Base-by-base conservation (phyloP, 805 yeast genomes). In the Groenewaldozyma salmanticensis region DNA sequence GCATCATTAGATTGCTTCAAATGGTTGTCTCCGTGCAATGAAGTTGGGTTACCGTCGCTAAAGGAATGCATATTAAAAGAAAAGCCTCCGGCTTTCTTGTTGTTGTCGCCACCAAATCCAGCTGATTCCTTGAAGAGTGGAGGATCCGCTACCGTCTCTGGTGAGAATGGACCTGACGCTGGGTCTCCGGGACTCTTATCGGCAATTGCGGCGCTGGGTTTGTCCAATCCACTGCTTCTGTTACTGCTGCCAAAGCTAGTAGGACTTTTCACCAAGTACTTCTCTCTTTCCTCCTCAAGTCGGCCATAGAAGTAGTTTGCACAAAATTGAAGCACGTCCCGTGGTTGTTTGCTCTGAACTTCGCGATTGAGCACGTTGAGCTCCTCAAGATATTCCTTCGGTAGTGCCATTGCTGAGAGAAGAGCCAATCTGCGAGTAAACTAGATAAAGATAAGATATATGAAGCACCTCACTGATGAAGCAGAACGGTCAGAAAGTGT, bases 311-410 rank as follows among this genome's bases (percentile, higher is more conserved):
- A 83, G 60, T 79, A 80, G 59, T 77, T 73, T 42, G 83, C 80
- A 53, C 88, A 79, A 62, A 81, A 83, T 54, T 82, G 87, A 43
- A 83, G 58, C 9, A 82, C 65, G 54, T 82, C 90, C 11, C 66
- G 55, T 1, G 94, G 94, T 51, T 78, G 73, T 38, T 69, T 65
- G 34, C 58, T 57, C 36, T 65, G 64, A 39, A 75, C 58, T 54
- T 77, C 81, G 54, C 68, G 71, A 58, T 77, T 79, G 56, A 81
- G 75, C 47, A 69, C 75, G 51, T 72, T 71, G 58, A 81, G 67
- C 59, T 79, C 88, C 42, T 71, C 72, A 38, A 61, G 49, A 45
- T 64, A 65, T 11, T 64, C 64, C 35, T 50, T 48, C 18, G 70
- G 67, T 16, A 64, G 50, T 2, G 66, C 55, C 66, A 62, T 61